A percentile compares a stretch with the other conserved stretches of the same genome.
Evolutionary conservation across 164 flowering plant species (phyloP).

Genomic region (Piper betle): DNA sequence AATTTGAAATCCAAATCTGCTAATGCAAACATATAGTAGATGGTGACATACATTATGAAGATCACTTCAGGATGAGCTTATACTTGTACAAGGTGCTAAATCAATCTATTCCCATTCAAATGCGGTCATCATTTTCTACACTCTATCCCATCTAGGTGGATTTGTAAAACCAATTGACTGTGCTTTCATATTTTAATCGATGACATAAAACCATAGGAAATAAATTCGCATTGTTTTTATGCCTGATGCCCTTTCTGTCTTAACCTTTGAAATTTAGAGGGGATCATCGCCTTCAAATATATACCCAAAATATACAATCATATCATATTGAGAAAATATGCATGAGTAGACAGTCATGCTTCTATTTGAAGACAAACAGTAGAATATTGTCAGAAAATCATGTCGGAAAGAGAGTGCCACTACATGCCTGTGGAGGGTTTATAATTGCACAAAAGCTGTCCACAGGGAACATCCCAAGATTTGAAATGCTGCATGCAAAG

Average conservation of each 20-base stretch:
- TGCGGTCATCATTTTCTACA: too few species aligned
- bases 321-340: background rate
- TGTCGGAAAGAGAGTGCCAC: background rate
- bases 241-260: too few species aligned
- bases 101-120: too few species aligned
- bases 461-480: slow-evolving; percentile 98
- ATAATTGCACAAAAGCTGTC: slow-evolving; percentile 92
- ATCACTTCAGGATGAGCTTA: background rate
- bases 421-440: slow-evolving; percentile 87
- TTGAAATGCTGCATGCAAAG: slow-evolving; percentile 78
- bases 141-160: too few species aligned
- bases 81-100: too few species aligned
- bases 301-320: background rate
- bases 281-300: background rate
- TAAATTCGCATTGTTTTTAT: too few species aligned
- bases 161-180: too few species aligned
- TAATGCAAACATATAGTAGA: too few species aligned
- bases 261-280: too few species aligned
- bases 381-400: background rate
- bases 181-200: background rate
- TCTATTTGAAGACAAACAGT: background rate
- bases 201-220: background rate
- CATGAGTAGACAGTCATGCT: background rate
- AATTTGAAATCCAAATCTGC: background rate
- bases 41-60: background rate